A percentile compares a stretch with the other conserved stretches of the same genome.
These are phyloP conservation scores for Jackrogersella minutella DNA, from an alignment of 495 filamentous ascomycete genomes.

Conservation along the genomic window DNA sequence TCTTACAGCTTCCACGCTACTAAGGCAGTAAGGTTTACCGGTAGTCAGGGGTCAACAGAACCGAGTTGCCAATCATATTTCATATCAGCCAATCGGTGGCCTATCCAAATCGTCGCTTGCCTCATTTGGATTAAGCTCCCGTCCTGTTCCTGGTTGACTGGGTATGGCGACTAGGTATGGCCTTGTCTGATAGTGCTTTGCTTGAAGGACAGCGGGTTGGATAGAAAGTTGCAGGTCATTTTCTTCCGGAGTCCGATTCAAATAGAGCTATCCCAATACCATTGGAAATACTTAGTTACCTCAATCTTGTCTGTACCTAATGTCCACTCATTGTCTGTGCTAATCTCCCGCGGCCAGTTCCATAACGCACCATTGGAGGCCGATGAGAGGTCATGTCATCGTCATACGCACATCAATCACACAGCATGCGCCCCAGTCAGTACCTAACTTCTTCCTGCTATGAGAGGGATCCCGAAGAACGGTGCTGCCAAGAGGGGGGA, in stretches of 20 bases:
- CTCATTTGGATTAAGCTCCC: conserved; percentile 31
- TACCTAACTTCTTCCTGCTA: conserved; percentile 9
- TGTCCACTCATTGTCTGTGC: conserved; percentile 29
- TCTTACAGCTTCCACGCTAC: no score
- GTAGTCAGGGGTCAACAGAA: conserved; percentile 31
- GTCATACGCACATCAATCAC: conserved; percentile 42
- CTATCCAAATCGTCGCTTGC: conserved; percentile 14
- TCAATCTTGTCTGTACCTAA: conserved; percentile 32
- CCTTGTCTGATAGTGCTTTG: conserved; percentile 1
- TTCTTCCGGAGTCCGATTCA: conserved; percentile 36
- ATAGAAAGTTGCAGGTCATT: conserved; percentile 26
- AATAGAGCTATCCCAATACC: no score
- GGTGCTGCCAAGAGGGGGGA: conserved; percentile 6
- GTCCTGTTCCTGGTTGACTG: conserved; percentile 29
- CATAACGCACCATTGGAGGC: conserved; percentile 4
- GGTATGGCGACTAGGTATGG: conserved; percentile 29
- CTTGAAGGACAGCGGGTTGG: neutral
- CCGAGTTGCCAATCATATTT: conserved; percentile 25
- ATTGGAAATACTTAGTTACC: neutral
- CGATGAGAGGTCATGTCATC: conserved; percentile 36
- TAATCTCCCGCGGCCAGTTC: conserved; percentile 42
- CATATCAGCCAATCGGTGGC: conserved; percentile 23
- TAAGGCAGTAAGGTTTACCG: conserved; percentile 25
- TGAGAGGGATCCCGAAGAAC: conserved; percentile 11
- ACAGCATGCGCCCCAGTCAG: conserved; percentile 34